Conservation (phyloP, 108 stramenopile genomes). For the Fragilaria crotonensis region DNA sequence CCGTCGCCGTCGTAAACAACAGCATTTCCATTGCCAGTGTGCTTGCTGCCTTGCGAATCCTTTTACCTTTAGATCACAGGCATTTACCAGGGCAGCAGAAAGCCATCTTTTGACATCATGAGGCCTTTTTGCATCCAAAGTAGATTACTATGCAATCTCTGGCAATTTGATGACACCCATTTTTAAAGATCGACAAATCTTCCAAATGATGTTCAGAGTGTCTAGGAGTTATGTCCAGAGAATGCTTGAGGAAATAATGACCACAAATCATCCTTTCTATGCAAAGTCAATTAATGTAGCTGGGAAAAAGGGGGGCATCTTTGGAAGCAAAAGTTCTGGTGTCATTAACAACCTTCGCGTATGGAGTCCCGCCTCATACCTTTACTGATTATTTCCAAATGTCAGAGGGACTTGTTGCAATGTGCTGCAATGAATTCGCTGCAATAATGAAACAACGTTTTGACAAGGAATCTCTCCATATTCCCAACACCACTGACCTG, state of each 20-base stretch:
- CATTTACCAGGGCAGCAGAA: too few relatives aligned
- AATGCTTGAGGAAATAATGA: neutral
- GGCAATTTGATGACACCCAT: too few relatives aligned
- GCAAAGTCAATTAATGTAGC: neutral
- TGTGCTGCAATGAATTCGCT: neutral
- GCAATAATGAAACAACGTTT: neutral
- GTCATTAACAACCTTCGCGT: conserved; percentile 9
- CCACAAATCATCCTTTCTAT: neutral
- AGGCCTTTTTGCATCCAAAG: neutral
- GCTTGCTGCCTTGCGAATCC: too few relatives aligned
- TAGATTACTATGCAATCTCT: neutral
- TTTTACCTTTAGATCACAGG: too few relatives aligned
- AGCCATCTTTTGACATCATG: too few relatives aligned
- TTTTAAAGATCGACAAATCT: neutral
- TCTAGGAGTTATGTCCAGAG: neutral
- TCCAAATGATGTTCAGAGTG: neutral
- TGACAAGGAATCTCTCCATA: conserved; percentile 5
- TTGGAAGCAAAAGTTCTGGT: conserved; percentile 5
- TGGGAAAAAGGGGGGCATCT: neutral
- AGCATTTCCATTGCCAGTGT: too few relatives aligned
- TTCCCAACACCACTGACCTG: conserved; percentile 1
- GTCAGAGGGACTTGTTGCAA: neutral
- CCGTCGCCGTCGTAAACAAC: too few relatives aligned
- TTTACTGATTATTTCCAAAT: conserved; percentile 10
- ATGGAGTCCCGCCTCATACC: conserved; percentile 5